phyloP scores from a whole-genome alignment of 306 rosid species.

The Cucumis cinereus region DNA sequence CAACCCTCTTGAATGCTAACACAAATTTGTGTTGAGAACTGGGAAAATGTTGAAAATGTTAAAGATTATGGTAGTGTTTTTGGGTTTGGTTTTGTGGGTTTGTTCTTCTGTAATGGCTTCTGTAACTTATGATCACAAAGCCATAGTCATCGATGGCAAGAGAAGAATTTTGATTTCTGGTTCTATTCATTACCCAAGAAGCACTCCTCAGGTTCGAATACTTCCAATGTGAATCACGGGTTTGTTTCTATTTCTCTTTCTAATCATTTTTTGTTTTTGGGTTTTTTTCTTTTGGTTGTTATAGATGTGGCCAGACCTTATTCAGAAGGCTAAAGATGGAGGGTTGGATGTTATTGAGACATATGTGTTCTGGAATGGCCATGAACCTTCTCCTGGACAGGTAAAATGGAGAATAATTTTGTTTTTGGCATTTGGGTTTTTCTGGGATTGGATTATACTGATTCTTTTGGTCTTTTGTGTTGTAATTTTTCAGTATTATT shows the following conservation, averaged over 20 bases:
- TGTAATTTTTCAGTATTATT: constrained; percentile 50
- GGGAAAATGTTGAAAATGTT: constrained; percentile 7
- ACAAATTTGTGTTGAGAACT: constrained; percentile 15
- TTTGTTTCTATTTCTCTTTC: background rate
- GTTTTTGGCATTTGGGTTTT: background rate
- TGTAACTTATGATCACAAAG: constrained; percentile 64
- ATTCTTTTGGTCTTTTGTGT: background rate
- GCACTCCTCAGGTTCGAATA: constrained; percentile 67
- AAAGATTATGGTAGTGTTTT: constrained; percentile 9
- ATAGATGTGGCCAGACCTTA: constrained; percentile 83
- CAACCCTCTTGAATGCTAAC: background rate
- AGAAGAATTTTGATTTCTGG: constrained; percentile 78
- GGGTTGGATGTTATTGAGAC: constrained; percentile 90
- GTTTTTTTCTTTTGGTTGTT: constrained; percentile 1
- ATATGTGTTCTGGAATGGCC: constrained; percentile 97
- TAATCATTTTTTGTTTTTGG: background rate
- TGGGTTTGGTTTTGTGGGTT: constrained; percentile 22
- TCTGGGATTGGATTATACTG: background rate
- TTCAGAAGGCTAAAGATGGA: constrained; percentile 93
- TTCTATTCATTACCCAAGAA: constrained; percentile 94
- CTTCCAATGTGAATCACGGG: constrained; percentile 20
- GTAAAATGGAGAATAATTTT: constrained; percentile 24
- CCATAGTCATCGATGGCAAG: constrained; percentile 48
- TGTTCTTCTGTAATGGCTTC: constrained; percentile 34
- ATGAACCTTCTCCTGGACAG: constrained; percentile 79